Evolutionary conservation across 768 basidiomycete genomes (phyloP).

Genomic region (Pleurotus giganteus): DNA sequence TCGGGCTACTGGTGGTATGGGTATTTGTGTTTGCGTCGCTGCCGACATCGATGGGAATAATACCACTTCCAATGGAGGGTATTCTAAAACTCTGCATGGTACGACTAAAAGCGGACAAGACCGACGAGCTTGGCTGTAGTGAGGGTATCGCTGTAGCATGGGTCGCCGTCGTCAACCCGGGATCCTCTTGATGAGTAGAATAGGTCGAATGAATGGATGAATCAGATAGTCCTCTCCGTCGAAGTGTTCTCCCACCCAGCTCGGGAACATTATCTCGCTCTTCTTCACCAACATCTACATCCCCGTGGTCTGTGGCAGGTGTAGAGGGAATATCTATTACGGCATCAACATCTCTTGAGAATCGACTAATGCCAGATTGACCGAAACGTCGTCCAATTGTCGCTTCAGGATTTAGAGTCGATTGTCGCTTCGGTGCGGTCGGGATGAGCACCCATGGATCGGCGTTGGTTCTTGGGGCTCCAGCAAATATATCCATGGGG

Average conservation of each 20-base stretch:
- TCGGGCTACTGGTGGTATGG: not conserved
- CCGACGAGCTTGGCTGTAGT: conserved; percentile 35
- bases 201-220: conserved; percentile 91
- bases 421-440: conserved; percentile 26
- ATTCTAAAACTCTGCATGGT: conserved; percentile 49
- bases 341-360: conserved; percentile 77
- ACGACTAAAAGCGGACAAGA: conserved; percentile 52
- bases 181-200: conserved; percentile 48
- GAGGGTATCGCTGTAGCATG: not conserved
- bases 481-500: conserved; percentile 91
- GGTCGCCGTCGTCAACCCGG: conserved; percentile 6
- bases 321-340: conserved; percentile 58
- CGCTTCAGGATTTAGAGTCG: conserved; percentile 19
- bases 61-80: conserved; percentile 4
- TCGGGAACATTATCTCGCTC: conserved; percentile 45
- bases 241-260: conserved; percentile 65
- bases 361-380: conserved; percentile 20
- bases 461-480: conserved; percentile 57
- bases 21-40: not conserved
- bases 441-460: conserved; percentile 80
- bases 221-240: conserved; percentile 83
- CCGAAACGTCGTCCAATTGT: conserved; percentile 19
- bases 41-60: not conserved
- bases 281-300: conserved; percentile 35
- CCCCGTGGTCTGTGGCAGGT: conserved; percentile 12